Evolutionary conservation across 1,284 basidiomycete genomes (phyloP).

Genomic region (Trichosporon coremiiforme): DNA sequence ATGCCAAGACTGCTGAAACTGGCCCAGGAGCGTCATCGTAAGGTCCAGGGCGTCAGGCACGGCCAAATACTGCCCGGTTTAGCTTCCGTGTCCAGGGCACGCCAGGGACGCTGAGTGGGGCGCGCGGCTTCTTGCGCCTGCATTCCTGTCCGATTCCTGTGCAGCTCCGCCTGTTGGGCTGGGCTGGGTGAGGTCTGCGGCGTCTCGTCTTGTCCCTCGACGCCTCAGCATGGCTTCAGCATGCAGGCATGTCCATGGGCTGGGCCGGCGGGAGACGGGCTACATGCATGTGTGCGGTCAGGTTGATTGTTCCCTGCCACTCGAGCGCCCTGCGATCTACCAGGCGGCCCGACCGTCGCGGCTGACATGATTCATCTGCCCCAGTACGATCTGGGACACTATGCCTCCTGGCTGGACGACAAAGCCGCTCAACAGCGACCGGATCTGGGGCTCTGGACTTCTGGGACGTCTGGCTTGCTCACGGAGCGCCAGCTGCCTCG

Average conservation of each 20-base stretch:
- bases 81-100: neutral
- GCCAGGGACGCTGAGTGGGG: neutral
- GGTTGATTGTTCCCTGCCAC: neutral
- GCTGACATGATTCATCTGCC: neutral
- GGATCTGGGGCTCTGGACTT: neutral
- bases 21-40: neutral
- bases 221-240: neutral
- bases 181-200: neutral
- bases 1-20: constrained; percentile 13
- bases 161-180: neutral
- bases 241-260: neutral
- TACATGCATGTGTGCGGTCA: neutral
- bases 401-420: neutral
- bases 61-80: neutral
- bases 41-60: constrained; percentile 9
- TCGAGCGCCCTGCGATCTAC: too few relatives aligned
- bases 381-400: neutral
- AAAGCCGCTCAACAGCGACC: neutral
- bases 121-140: neutral
- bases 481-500: too few relatives aligned
- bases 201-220: neutral
- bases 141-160: neutral
- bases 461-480: neutral
- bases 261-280: neutral
- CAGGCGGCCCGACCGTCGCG: neutral